phyloP scores from a whole-genome alignment of 305 asterid genomes.

The Rubia tinctorum region DNA sequence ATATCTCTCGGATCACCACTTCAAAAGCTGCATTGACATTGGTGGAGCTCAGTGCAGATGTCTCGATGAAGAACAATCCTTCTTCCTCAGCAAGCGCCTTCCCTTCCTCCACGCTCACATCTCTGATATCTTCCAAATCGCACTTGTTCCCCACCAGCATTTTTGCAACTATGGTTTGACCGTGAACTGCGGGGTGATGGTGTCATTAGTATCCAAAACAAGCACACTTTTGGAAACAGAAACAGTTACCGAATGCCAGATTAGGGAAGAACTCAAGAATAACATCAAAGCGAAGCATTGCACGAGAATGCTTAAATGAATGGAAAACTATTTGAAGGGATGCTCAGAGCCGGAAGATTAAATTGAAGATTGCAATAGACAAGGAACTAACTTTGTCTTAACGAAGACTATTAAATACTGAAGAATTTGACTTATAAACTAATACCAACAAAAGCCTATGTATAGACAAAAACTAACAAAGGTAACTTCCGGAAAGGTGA shows the following conservation, averaged over 20 bases:
- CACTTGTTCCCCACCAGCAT: conserved; percentile 77
- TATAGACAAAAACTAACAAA: neutral
- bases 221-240: neutral
- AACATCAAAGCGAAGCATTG: neutral
- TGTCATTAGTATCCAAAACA: neutral
- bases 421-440: neutral
- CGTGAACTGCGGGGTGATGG: conserved; percentile 48
- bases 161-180: conserved; percentile 55
- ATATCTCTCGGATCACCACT: conserved; percentile 64
- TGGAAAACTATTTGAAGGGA: neutral
- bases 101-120: conserved; percentile 61
- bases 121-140: conserved; percentile 61
- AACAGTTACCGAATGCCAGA: neutral
- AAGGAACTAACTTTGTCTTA: neutral
- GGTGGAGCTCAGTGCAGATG: conserved; percentile 63
- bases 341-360: neutral
- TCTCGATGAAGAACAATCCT: conserved; percentile 67
- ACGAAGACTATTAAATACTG: neutral
- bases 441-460: neutral
- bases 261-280: neutral
- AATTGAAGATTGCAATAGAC: neutral
- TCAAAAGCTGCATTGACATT: conserved; percentile 63
- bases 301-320: neutral
- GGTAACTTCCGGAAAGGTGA: neutral
- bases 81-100: conserved; percentile 59